A percentile compares a stretch with the other conserved stretches of the same genome.
These are phyloP conservation scores for Lupinus albus DNA, from an alignment of 306 rosid species.

Conservation along the genomic window DNA sequence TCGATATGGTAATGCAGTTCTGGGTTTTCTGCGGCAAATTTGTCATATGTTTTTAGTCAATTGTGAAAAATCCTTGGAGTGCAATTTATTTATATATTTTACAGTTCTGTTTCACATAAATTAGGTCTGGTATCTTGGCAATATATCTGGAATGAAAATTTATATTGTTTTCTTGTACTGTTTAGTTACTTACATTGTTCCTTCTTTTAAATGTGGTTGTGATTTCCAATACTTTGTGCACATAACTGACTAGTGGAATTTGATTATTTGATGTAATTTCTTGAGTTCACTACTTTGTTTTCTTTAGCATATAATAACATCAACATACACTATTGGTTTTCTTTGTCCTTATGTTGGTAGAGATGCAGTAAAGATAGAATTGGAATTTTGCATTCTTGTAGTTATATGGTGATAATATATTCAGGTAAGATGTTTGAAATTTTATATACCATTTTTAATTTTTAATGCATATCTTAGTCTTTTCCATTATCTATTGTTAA, in stretches of 20 bases:
- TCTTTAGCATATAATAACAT: not conserved
- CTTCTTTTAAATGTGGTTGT: conserved; percentile 24
- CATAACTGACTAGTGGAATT: conserved; percentile 33
- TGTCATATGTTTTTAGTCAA: conserved; percentile 27
- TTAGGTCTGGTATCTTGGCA: conserved; percentile 47
- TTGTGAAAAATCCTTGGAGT: conserved; percentile 40
- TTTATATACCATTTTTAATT: not conserved
- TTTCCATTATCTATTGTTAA: not conserved
- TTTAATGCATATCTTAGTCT: not conserved
- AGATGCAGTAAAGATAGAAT: not conserved
- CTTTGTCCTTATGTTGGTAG: not conserved
- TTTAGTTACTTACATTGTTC: conserved; percentile 27
- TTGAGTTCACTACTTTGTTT: conserved; percentile 9
- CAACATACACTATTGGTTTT: not conserved
- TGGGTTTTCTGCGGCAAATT: conserved; percentile 31
- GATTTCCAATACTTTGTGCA: conserved; percentile 35
- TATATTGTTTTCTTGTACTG: conserved; percentile 34
- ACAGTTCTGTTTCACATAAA: conserved; percentile 35
- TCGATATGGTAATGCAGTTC: conserved; percentile 35
- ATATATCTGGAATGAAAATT: conserved; percentile 44
- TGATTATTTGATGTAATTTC: conserved; percentile 28
- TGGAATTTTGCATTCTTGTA: not conserved
- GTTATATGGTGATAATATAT: not conserved
- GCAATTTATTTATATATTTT: conserved; percentile 40
- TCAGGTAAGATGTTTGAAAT: not conserved